A percentile compares a stretch with the other conserved stretches of the same genome.
phyloP scores from a whole-genome alignment of 1,139 yeast genomes.

The Magnusiomyces suaveolens region DNA sequence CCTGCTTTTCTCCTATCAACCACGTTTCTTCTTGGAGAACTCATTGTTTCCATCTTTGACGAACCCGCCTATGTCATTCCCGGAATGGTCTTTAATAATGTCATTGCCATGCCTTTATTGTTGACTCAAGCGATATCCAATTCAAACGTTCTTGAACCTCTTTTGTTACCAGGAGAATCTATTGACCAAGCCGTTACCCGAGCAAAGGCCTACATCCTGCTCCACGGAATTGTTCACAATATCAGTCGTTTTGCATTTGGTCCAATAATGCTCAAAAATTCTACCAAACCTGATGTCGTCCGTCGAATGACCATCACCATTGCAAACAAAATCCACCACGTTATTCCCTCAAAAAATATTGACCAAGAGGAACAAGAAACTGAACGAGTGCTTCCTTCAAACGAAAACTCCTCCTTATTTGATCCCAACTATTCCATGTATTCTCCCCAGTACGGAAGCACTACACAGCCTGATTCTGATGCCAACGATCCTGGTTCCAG shows the following conservation, averaged over 20 bases:
- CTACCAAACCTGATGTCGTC: not conserved
- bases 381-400: too few species aligned
- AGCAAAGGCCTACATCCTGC: conserved; percentile 19
- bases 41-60: conserved; percentile 14
- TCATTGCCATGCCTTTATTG: conserved; percentile 20
- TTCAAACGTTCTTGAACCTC: conserved; percentile 16
- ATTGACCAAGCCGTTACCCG: conserved; percentile 15
- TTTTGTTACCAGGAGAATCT: conserved; percentile 16
- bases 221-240: conserved; percentile 19
- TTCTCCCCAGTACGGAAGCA: not conserved
- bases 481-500: too few species aligned
- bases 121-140: conserved; percentile 18
- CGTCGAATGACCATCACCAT: not conserved
- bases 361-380: conserved; percentile 3
- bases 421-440: not conserved
- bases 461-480: not conserved
- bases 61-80: conserved; percentile 18
- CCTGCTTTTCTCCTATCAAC: conserved; percentile 14
- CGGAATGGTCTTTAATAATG: conserved; percentile 21
- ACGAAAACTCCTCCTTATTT: conserved; percentile 7
- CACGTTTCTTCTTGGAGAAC: conserved; percentile 15
- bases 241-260: conserved; percentile 19
- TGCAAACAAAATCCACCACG: not conserved
- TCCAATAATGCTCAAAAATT: conserved; percentile 16
- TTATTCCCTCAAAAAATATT: not conserved